Evolutionary conservation across 164 flowering plant genomes (phyloP), one percentile per base, ranked within the genome.

Genomic region (Aristolochia contorta): DNA sequence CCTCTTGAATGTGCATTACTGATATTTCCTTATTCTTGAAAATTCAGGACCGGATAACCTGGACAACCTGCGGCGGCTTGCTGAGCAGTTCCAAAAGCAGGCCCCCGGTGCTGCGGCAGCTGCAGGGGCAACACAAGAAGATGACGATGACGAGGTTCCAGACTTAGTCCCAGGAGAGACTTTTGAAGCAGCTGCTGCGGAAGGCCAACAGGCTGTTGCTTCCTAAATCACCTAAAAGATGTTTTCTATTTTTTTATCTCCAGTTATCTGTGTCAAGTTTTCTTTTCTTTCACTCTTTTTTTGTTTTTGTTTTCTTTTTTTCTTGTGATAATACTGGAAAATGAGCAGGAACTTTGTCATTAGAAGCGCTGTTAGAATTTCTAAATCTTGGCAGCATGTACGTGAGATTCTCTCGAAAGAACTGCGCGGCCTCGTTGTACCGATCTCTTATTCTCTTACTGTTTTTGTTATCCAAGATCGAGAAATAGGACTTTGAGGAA

Each of bases 21-120:
- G 48, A 47, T 47, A 33, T 24, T 0, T 57, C 20, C 5, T 30
- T n/a, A 37, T 13, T 43, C 7, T 62, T 55, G 16, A 13, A 22
- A 9, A 47, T 60, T 30, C 77, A 82, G 84, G 89, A 9, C 84
- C 86, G 15, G 89, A 84, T 73, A 84, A 84, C 72, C 63, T 82
- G 77, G 89, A 82, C 70, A 80, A 82, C 66, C 67, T 84, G 74
- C 80, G 81, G 75, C 74, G 73, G 72, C 73, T 84, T 27, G 84
- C 89, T 0, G 89, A 84, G 74, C 83, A 84, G 67, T 82, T 84
- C 67, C 83, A 84, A 77, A 80, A 76, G 73, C 77, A 77, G 56
- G 71, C 46, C 20, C 77, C 79, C 13, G 78, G 73, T 52, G 75
- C 69, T 10, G 72, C 67, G 13, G 74, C 70, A 2, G 53, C 65